These are phyloP conservation scores for Puccinia hordei DNA, from an alignment of 1,284 basidiomycete species.

Conservation along the genomic window DNA sequence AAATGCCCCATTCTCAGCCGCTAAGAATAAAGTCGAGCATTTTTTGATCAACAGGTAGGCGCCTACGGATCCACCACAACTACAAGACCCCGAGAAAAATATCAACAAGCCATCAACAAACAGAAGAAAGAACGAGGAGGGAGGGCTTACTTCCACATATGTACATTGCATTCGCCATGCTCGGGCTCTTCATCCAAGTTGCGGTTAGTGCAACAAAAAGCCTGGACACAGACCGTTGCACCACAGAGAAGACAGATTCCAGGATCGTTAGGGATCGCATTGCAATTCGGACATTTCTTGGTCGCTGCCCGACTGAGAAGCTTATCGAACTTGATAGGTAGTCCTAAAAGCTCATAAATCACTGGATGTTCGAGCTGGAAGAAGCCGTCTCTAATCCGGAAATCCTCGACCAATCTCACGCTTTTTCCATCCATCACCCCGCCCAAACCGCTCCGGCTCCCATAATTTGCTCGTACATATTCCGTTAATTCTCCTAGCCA, in stretches of 20 bases:
- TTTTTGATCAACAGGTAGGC: constrained; percentile 89
- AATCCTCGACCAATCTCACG: background rate
- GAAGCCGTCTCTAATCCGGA: background rate
- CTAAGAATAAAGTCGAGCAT: constrained; percentile 88
- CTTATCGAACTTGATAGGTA: constrained; percentile 80
- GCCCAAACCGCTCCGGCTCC: background rate
- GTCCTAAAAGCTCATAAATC: constrained; percentile 77
- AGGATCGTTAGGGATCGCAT: constrained; percentile 77
- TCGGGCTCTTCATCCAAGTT: constrained; percentile 65
- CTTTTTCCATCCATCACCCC: background rate
- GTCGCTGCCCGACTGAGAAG: constrained; percentile 73
- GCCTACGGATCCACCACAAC: constrained; percentile 85
- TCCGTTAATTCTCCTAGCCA: constrained; percentile 17
- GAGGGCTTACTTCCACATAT: constrained; percentile 79
- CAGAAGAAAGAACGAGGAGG: background rate
- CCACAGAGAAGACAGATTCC: constrained; percentile 93
- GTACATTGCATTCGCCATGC: constrained; percentile 88
- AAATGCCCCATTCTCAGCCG: constrained; percentile 84
- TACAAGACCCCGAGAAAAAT: constrained; percentile 59
- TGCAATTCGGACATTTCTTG: constrained; percentile 74
- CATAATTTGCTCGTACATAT: background rate
- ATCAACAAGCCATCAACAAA: constrained; percentile 9
- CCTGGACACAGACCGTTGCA: constrained; percentile 82
- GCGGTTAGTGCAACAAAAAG: constrained; percentile 82
- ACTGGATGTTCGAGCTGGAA: constrained; percentile 78